Percentiles rank a stretch among this genome's conserved stretches.
Conservation (phyloP, 2,329 filamentous ascomycete species). For the Colletotrichum coccodes region DNA sequence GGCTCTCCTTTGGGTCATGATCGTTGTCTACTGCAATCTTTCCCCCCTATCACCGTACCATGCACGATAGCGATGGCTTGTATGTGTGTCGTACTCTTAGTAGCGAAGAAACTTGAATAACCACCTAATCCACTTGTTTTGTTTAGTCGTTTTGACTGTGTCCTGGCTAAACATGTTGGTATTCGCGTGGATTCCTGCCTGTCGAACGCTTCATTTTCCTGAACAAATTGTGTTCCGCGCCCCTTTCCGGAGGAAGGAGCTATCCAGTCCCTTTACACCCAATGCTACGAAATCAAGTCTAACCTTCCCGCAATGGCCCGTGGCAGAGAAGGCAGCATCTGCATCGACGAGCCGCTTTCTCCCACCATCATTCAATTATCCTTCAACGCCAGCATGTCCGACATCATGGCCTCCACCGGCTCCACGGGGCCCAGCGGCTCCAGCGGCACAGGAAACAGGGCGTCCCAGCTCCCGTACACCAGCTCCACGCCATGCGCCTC, state of each 20-base stretch:
- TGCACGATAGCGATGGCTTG: background rate
- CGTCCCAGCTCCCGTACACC: constrained; percentile 20
- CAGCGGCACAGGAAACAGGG: constrained; percentile 24
- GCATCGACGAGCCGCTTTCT: background rate
- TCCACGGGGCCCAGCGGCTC: constrained; percentile 4
- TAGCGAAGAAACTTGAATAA: background rate
- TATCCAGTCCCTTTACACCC: background rate
- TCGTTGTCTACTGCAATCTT: background rate
- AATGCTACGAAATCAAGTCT: background rate
- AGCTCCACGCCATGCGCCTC: constrained; percentile 26
- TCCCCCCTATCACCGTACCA: background rate
- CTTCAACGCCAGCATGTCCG: background rate
- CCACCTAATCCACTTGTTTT: background rate
- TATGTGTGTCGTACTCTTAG: background rate
- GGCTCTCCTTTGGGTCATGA: background rate
- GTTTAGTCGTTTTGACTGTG: background rate
- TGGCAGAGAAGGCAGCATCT: background rate
- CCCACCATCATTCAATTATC: background rate
- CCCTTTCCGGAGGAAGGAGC: background rate
- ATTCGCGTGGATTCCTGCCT: too few species aligned
- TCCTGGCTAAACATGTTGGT: background rate
- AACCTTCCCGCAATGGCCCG: background rate
- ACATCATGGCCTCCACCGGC: background rate
- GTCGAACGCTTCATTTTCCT: background rate
- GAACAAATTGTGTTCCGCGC: background rate